These are phyloP conservation scores for Debaryomyces sp. DNA, from an alignment of 1,139 yeast genomes.

Conservation along the genomic window DNA sequence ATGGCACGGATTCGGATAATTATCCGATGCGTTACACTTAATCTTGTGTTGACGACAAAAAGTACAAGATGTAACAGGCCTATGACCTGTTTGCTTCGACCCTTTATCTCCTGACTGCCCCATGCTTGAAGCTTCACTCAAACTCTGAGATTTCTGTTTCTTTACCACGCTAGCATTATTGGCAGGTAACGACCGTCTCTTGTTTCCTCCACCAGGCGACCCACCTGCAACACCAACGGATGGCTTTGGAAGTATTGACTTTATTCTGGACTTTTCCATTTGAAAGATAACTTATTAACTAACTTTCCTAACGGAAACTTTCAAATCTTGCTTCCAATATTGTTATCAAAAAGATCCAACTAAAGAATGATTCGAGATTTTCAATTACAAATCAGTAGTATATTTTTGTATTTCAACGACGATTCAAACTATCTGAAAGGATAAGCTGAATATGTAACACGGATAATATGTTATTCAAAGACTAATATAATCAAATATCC, in stretches of 20 bases:
- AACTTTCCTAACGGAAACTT: neutral
- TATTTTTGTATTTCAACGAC: neutral
- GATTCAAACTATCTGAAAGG: neutral
- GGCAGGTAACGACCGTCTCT: conserved; percentile 11
- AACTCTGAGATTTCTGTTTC: conserved; percentile 3
- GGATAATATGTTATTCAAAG: neutral
- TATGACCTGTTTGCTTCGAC: conserved; percentile 49
- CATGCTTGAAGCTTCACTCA: neutral
- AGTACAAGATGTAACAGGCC: conserved; percentile 92
- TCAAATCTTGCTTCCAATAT: neutral
- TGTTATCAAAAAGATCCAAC: conserved; percentile 10
- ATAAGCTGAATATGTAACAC: neutral
- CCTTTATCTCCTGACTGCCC: conserved; percentile 12
- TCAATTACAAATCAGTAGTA: neutral
- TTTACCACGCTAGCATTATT: conserved; percentile 5
- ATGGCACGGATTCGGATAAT: conserved; percentile 80
- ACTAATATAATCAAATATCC: neutral
- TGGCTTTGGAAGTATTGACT: conserved; percentile 40
- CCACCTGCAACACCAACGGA: conserved; percentile 16
- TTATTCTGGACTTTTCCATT: conserved; percentile 44
- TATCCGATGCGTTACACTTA: conserved; percentile 87
- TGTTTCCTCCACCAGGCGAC: conserved; percentile 12
- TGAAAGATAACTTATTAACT: neutral
- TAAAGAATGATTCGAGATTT: conserved; percentile 1
- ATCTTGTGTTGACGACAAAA: conserved; percentile 95